Evolutionary conservation across 2,329 filamentous ascomycete species (phyloP).

Genomic region (Fonsecaea monophora): DNA sequence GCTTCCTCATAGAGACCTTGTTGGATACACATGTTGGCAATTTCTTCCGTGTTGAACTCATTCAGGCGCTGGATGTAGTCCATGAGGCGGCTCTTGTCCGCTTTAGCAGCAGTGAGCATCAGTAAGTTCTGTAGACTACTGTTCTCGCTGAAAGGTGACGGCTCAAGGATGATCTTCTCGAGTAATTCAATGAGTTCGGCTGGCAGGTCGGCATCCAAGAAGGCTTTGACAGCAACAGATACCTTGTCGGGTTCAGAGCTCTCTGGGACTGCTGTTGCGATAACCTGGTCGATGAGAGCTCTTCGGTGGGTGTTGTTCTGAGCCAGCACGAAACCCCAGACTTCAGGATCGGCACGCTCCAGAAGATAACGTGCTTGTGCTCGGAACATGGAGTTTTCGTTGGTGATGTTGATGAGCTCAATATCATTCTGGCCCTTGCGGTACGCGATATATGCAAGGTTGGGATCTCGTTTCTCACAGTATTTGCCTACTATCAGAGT

Average conservation of each 20-base stretch:
- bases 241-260: conserved; percentile 93
- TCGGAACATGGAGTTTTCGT: conserved; percentile 99
- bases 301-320: conserved; percentile 95
- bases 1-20: conserved; percentile 96
- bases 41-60: conserved; percentile 89
- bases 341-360: conserved; percentile 84
- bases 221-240: conserved; percentile 89
- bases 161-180: conserved; percentile 99
- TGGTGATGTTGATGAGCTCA: conserved; percentile 96
- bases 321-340: conserved; percentile 94
- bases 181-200: conserved; percentile 94
- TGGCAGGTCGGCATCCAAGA: conserved; percentile 88
- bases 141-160: conserved; percentile 98
- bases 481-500: conserved; percentile 93
- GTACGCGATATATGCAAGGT: conserved; percentile 93
- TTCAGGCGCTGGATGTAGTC: conserved; percentile 93
- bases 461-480: conserved; percentile 97
- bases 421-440: conserved; percentile 96
- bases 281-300: conserved; percentile 94
- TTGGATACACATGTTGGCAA: conserved; percentile 89
- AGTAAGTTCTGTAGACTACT: conserved; percentile 94
- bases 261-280: conserved; percentile 91
- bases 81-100: conserved; percentile 92
- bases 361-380: conserved; percentile 95
- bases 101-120: conserved; percentile 94